These are phyloP conservation scores for Pseudogymnoascus verrucosus DNA, from an alignment of 2,329 filamentous ascomycete genomes.

Conservation along the genomic window DNA sequence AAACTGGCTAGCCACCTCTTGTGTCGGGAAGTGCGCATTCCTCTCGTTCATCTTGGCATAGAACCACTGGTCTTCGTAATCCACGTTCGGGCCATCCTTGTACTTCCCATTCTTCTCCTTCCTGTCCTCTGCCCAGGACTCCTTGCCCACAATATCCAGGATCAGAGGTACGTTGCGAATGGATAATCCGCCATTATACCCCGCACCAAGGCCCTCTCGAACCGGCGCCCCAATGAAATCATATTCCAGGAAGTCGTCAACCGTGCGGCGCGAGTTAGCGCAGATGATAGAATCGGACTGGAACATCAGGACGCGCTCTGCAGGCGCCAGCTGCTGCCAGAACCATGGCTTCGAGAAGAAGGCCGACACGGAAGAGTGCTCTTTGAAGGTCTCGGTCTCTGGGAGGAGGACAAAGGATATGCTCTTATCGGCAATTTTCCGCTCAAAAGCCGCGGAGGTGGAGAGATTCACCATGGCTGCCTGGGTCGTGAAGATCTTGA, in stretches of 20 bases:
- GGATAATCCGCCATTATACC: conserved; percentile 32
- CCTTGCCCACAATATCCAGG: conserved; percentile 22
- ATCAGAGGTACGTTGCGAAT: conserved; percentile 30
- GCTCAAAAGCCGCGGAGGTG: conserved; percentile 30
- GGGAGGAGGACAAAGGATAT: conserved; percentile 35
- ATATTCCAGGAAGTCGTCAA: conserved; percentile 30
- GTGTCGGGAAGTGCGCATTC: conserved; percentile 18
- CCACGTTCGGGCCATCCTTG: conserved; percentile 15
- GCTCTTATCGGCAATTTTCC: conserved; percentile 28
- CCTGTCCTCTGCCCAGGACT: conserved; percentile 12
- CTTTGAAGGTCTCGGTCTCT: conserved; percentile 27
- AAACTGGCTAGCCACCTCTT: conserved; percentile 25
- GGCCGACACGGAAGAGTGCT: conserved; percentile 21
- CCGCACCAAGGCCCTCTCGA: conserved; percentile 16
- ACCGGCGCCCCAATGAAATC: conserved; percentile 32
- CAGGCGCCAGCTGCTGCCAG: conserved; percentile 28
- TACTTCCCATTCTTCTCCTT: neutral
- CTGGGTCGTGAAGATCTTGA: conserved; percentile 35
- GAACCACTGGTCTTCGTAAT: conserved; percentile 22
- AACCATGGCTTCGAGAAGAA: conserved; percentile 28
- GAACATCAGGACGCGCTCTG: conserved; percentile 28
- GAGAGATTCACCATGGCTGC: neutral
- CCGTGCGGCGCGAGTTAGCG: conserved; percentile 26
- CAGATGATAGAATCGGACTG: conserved; percentile 31
- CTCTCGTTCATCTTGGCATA: conserved; percentile 17